Evolutionary conservation across 345 rosid genomes (phyloP), one percentile per base, ranked within the genome.

Genomic region (Syzygium aqueum): DNA sequence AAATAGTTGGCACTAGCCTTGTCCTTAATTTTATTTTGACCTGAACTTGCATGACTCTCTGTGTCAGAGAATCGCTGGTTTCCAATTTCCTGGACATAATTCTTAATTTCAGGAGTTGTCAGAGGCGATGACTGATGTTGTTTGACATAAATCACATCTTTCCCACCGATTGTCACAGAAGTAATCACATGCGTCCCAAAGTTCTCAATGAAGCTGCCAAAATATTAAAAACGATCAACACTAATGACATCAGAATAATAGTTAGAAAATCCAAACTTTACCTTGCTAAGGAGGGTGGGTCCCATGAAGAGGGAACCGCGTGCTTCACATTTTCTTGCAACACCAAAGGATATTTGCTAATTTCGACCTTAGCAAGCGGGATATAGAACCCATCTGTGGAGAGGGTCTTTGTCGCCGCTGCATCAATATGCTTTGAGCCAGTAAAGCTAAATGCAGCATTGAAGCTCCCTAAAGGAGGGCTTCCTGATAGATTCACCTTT

Each of bases 91-190:
- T 89, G 93, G 49, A 93, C 93, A 88, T 95, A 93, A 88, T 86
- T 92, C 87, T 95, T 94, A 59, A 95, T 89, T 87, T 94, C 98
- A 88, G 85, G 67, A 85, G 91, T 88, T 53, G 96, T 91, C 88
- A 95, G 90, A 85, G 94, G 92, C 14, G 98, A 95, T 57, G 98
- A 91, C 16, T 90, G 91, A 87, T 94, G 98, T n/a, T 95, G 96
- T 89, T 92, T 94, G 87, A 95, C 89, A 65, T 93, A 95, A 89
- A 93, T 92, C 89, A 92, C 91, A 92, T 95, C 98, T 91, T 93
- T 95, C 77, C 98, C 95, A 63, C 98, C 98, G 83, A 95, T 91
- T 73, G 98, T 94, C 78, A 94, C 93, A 40, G 98, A 95, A 49
- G 94, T 90, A 57, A 94, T 92, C 61, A 94, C 90, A 89, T 94